Conservation (phyloP, 2,329 filamentous ascomycete species). For the Elsinoe necatrix region DNA sequence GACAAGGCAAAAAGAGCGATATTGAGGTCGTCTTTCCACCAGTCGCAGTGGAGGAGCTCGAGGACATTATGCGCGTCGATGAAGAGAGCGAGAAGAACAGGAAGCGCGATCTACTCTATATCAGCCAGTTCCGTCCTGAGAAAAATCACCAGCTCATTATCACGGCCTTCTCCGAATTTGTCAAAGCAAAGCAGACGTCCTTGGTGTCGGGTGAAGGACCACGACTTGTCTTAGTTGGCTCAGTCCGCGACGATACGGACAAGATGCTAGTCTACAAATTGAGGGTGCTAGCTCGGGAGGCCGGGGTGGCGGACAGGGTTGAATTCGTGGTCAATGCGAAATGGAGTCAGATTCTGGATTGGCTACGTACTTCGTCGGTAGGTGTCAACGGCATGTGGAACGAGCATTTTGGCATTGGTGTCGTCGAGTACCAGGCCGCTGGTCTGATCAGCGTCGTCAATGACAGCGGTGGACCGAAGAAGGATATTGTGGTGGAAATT, state of each 20-base stretch:
- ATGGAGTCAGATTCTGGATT: conserved; percentile 78
- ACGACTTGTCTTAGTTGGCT: conserved; percentile 76
- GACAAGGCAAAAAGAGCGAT: conserved; percentile 41
- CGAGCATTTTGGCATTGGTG: conserved; percentile 96
- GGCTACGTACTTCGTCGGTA: conserved; percentile 66
- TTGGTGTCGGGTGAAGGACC: conserved; percentile 35
- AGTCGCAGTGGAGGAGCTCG: conserved; percentile 78
- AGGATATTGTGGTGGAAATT: conserved; percentile 80
- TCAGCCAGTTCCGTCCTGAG: conserved; percentile 93
- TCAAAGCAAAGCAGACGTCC: conserved; percentile 34
- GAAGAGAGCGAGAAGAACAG: conserved; percentile 59
- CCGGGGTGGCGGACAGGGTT: conserved; percentile 74
- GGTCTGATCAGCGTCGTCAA: conserved; percentile 91
- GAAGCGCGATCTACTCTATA: conserved; percentile 72
- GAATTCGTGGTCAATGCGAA: conserved; percentile 84
- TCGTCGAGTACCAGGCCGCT: conserved; percentile 95
- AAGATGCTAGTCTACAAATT: conserved; percentile 80
- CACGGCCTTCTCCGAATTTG: conserved; percentile 67
- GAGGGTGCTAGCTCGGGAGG: conserved; percentile 74
- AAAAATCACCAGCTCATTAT: conserved; percentile 91
- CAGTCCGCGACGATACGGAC: conserved; percentile 77
- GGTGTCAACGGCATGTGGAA: conserved; percentile 99
- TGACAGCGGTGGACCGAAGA: conserved; percentile 81
- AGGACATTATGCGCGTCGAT: conserved; percentile 63
- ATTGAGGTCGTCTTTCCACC: conserved; percentile 83